Evolutionary conservation across 2,329 filamentous ascomycete genomes (phyloP).

Genomic region (Penicillium sp.): DNA sequence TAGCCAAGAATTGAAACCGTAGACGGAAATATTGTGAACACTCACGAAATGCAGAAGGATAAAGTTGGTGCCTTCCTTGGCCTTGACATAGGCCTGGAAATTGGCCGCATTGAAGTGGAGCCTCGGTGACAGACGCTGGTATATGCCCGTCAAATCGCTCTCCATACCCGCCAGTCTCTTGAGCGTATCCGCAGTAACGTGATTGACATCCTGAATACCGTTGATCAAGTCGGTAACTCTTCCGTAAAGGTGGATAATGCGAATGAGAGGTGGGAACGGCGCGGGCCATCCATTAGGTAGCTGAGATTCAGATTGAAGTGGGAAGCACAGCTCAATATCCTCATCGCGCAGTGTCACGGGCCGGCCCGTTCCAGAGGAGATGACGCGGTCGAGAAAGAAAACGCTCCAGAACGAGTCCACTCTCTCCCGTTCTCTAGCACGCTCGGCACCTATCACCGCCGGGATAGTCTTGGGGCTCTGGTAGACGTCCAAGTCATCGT

Average conservation of each 20-base stretch:
- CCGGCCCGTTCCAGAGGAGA: constrained; percentile 84
- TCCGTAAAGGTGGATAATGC: constrained; percentile 85
- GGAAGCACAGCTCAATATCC: constrained; percentile 80
- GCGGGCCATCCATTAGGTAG: constrained; percentile 71
- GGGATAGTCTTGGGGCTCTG: constrained; percentile 35
- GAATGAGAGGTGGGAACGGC: constrained; percentile 78
- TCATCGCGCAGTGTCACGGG: constrained; percentile 83
- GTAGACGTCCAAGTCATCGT: constrained; percentile 50
- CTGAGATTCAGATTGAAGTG: constrained; percentile 59
- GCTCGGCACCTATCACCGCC: constrained; percentile 61
- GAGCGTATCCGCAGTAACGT: constrained; percentile 77
- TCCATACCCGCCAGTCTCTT: constrained; percentile 78
- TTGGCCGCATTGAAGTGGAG: constrained; percentile 85
- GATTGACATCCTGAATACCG: constrained; percentile 73
- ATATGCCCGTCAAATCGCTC: constrained; percentile 73
- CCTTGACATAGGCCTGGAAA: constrained; percentile 82
- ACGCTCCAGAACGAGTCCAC: constrained; percentile 91
- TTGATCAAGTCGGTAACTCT: constrained; percentile 84
- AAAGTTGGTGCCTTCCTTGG: constrained; percentile 83
- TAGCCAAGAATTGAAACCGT: constrained; percentile 14
- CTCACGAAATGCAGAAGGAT: constrained; percentile 75
- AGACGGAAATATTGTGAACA: neutral
- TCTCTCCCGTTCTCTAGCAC: constrained; percentile 76
- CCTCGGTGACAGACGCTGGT: constrained; percentile 75
- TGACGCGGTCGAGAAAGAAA: constrained; percentile 84